These are phyloP conservation scores for Syzygium grande DNA, from an alignment of 345 rosid genomes.

Conservation along the genomic window DNA sequence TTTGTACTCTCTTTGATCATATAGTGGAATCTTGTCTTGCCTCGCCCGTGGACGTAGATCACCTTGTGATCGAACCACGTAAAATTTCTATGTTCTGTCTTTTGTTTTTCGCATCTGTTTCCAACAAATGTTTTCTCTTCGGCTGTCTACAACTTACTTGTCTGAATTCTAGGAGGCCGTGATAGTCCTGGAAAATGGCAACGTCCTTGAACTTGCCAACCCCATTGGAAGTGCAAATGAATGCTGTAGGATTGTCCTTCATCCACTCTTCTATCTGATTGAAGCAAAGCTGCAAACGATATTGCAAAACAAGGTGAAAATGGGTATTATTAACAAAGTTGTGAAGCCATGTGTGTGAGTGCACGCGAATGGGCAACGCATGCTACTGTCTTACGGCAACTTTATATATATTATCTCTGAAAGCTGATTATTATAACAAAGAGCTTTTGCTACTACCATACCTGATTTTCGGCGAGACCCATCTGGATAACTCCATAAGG, in stretches of 20 bases:
- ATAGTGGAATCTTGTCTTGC: no score
- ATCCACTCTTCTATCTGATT: conserved; percentile 32
- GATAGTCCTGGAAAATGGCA: conserved; percentile 79
- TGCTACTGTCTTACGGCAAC: background rate
- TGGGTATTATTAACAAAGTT: background rate
- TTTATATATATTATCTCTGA: background rate
- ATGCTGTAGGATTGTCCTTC: conserved; percentile 43
- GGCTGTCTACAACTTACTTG: conserved; percentile 19
- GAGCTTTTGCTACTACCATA: background rate
- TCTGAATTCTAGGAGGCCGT: conserved; percentile 61
- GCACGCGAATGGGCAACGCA: background rate
- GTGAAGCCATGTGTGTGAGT: background rate
- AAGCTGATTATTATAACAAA: background rate
- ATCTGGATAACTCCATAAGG: conserved; percentile 28
- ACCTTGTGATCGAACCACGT: no score
- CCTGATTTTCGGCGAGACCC: conserved; percentile 40
- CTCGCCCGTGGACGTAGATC: no score
- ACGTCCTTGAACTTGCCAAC: conserved; percentile 39
- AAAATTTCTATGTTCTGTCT: no score
- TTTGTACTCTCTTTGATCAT: no score
- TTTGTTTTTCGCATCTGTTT: no score
- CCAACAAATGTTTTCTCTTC: background rate
- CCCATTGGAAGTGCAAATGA: conserved; percentile 69
- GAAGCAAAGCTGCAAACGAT: conserved; percentile 5
- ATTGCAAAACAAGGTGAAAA: background rate